Evolutionary conservation across 371 early-diverging fungal species (phyloP).

Genomic region (Conidiobolus incongruus): DNA sequence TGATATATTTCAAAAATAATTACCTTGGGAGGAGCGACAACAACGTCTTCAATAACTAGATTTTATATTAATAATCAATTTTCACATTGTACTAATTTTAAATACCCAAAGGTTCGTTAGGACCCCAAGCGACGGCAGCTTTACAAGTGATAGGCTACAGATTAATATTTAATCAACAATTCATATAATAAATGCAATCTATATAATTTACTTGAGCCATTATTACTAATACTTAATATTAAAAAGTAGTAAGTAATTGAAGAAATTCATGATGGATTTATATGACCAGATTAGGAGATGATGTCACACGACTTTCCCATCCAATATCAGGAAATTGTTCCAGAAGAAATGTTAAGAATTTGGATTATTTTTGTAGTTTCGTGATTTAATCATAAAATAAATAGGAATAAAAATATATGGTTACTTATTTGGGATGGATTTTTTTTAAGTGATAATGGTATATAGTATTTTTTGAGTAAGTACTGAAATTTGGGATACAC

Average conservation of each 20-base stretch:
- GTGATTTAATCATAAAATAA: neutral
- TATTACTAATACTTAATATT: neutral
- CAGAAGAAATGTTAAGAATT: neutral
- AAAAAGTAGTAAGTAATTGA: neutral
- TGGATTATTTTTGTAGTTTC: neutral
- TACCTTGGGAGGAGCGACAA: constrained; percentile 75
- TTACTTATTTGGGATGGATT: too few species aligned
- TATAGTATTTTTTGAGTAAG: too few species aligned
- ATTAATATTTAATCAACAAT: too few species aligned
- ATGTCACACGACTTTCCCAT: neutral
- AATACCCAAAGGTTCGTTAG: constrained; percentile 74
- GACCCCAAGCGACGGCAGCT: constrained; percentile 91
- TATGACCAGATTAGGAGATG: constrained; percentile 4
- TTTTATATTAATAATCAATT: neutral
- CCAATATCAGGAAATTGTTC: neutral
- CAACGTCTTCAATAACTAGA: constrained; percentile 66
- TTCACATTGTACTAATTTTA: neutral
- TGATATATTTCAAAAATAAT: neutral
- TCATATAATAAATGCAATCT: too few species aligned
- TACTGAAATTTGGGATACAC: too few species aligned
- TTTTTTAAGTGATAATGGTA: too few species aligned
- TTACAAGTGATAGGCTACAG: constrained; percentile 67
- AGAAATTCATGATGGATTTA: neutral
- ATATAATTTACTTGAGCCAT: too few species aligned
- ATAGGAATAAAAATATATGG: too few species aligned